These are phyloP conservation scores for Exophiala mesophila DNA, from an alignment of 2,329 filamentous ascomycete species.

Conservation along the genomic window DNA sequence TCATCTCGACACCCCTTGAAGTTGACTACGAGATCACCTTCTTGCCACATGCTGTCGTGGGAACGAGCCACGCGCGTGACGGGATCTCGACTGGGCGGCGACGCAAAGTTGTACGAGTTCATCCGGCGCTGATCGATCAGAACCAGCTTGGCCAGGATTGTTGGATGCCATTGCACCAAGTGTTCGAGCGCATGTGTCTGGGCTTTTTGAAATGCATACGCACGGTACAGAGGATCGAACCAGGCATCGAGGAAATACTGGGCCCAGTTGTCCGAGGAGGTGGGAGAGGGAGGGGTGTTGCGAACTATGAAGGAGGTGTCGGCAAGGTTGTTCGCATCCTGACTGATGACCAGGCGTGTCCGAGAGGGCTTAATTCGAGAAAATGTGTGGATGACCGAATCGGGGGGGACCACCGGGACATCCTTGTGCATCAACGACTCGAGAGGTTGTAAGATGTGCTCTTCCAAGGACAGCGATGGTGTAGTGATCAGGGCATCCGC, in stretches of 20 bases:
- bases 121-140: conserved; percentile 80
- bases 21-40: conserved; percentile 79
- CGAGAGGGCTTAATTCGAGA: conserved; percentile 69
- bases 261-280: conserved; percentile 68
- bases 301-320: conserved; percentile 73
- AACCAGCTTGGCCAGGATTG: conserved; percentile 82
- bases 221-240: conserved; percentile 91
- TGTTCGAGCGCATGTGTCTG: conserved; percentile 88
- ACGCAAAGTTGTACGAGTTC: conserved; percentile 65
- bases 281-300: conserved; percentile 21
- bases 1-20: conserved; percentile 66
- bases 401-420: conserved; percentile 81
- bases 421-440: conserved; percentile 80
- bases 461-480: conserved; percentile 62
- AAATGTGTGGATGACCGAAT: conserved; percentile 96
- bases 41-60: conserved; percentile 62
- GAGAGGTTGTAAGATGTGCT: conserved; percentile 66
- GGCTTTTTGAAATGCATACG: conserved; percentile 93
- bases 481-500: conserved; percentile 87
- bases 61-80: conserved; percentile 33
- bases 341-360: conserved; percentile 75
- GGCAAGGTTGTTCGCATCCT: conserved; percentile 75
- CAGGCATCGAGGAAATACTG: conserved; percentile 90
- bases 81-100: conserved; percentile 26
- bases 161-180: conserved; percentile 94